These are phyloP conservation scores for Chrysosporium queenslandicum DNA, from an alignment of 2,329 filamentous ascomycete genomes.

Conservation along the genomic window DNA sequence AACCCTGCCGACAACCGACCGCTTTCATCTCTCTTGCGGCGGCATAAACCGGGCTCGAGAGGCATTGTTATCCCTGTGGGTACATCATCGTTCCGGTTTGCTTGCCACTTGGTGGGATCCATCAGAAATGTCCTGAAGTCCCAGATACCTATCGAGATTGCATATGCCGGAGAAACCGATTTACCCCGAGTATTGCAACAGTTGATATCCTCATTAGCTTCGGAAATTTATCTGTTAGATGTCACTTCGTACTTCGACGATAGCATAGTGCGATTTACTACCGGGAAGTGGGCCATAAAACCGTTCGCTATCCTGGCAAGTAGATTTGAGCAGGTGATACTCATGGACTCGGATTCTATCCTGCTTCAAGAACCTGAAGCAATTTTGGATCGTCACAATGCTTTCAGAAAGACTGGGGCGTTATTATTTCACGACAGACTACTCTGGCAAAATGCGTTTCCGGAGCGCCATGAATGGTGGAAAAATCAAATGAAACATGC, in stretches of 20 bases:
- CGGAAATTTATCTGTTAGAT: slow-evolving; percentile 11
- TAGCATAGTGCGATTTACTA: slow-evolving; percentile 7
- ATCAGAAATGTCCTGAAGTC: slow-evolving; percentile 17
- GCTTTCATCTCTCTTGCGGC: background rate
- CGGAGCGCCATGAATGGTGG: slow-evolving; percentile 15
- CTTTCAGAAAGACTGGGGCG: slow-evolving; percentile 14
- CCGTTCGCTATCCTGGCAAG: slow-evolving; percentile 19
- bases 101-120: slow-evolving; percentile 17
- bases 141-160: slow-evolving; percentile 19
- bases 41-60: background rate
- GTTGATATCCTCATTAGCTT: slow-evolving; percentile 6
- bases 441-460: slow-evolving; percentile 5
- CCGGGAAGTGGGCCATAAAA: slow-evolving; percentile 17
- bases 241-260: slow-evolving; percentile 16
- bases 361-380: slow-evolving; percentile 17
- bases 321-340: slow-evolving; percentile 15
- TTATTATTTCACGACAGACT: slow-evolving; percentile 19
- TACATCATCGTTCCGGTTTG: slow-evolving; percentile 13
- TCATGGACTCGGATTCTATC: slow-evolving; percentile 19
- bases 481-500: slow-evolving; percentile 28
- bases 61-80: slow-evolving; percentile 17
- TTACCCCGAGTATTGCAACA: slow-evolving; percentile 11
- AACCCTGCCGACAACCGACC: background rate
- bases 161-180: slow-evolving; percentile 18
- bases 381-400: slow-evolving; percentile 13